Evolutionary conservation across 352 stramenopile species (phyloP).

Genomic region (Blastocystis sp.): DNA sequence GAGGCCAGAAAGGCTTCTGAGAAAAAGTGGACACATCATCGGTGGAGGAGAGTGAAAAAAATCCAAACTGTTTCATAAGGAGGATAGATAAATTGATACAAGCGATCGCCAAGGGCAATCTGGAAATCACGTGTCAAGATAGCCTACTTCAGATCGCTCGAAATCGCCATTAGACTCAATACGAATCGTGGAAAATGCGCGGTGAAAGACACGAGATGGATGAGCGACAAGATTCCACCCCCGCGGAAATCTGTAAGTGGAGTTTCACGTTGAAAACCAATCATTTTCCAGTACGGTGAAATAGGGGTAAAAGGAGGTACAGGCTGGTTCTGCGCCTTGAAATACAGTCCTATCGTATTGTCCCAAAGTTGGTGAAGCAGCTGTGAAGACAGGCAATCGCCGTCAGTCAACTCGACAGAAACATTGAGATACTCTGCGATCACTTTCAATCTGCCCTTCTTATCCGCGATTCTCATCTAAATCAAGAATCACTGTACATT

Average conservation of each 20-base stretch:
- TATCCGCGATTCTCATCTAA: constrained; percentile 9
- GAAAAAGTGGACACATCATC: not conserved
- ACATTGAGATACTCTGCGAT: not conserved
- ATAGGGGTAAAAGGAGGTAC: constrained; percentile 13
- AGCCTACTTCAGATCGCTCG: not conserved
- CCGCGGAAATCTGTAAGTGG: constrained; percentile 58
- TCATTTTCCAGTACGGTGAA: constrained; percentile 42
- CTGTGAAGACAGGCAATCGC: not conserved
- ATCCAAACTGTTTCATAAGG: not conserved
- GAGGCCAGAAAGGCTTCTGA: not conserved
- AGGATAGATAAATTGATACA: constrained; percentile 47
- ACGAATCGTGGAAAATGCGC: not conserved
- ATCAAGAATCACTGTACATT: not conserved
- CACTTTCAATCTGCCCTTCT: not conserved
- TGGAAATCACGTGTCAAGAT: not conserved
- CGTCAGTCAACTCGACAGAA: not conserved
- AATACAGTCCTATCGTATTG: not conserved
- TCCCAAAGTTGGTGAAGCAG: constrained; percentile 13
- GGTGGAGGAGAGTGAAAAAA: not conserved
- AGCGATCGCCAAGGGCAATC: constrained; percentile 1
- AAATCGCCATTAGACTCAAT: not conserved
- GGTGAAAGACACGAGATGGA: constrained; percentile 6
- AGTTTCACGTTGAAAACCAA: constrained; percentile 58
- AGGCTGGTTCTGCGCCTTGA: not conserved
- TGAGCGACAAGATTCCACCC: constrained; percentile 16